Base-by-base conservation (phyloP, 208 protist genomes). In the Wallacemonas collosoma region DNA sequence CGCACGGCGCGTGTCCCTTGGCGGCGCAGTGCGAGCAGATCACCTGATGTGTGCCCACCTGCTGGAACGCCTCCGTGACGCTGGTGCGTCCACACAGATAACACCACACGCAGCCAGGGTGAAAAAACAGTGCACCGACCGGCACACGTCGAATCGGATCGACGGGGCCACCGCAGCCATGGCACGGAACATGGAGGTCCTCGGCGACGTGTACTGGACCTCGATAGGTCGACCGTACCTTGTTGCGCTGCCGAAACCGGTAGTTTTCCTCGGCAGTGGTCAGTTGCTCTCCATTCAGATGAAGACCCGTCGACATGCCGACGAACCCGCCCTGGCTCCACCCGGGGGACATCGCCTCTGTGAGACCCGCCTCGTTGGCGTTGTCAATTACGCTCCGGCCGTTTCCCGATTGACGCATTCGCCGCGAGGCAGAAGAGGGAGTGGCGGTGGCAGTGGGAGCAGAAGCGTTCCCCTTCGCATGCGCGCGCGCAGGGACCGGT, bases 101-200 rank as follows among this genome's bases (percentile, higher is more conserved):
- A 70, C 91, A 96, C 5, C 70, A 68, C 6, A 94, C 69, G 70
- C 91, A 96, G 38, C 63, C 35, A 1, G 74, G 80, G 65, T 96
- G 91, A 68, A 92, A 96, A 67, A 89, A 93, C 9, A 93, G 76
- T 1, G 56, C 78, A 11, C 88, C 88, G 0, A 89, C 91, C 0
- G 87, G 89, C 11, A 96, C 87, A 14, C 91, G 89, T 6, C 65
- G 65, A 51, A 96, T 81, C 35, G 91, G 83, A 69, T 96, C 91
- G 8, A 96, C 85, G 4, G 89, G 87, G 39, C 76, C 74, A 12
- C 86, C 79, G 58, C 91, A 96, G 17, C 15, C 50, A 11, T 79
- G 73, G 68, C 91, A 96, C 26, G 77, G 71, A 9, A 93, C 88
- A 43, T 80, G 75, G 41, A 91, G 61, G 36, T 94, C 88, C 75